phyloP scores from a whole-genome alignment of 441 rosid genomes.

The Populus trichocarpa region DNA sequence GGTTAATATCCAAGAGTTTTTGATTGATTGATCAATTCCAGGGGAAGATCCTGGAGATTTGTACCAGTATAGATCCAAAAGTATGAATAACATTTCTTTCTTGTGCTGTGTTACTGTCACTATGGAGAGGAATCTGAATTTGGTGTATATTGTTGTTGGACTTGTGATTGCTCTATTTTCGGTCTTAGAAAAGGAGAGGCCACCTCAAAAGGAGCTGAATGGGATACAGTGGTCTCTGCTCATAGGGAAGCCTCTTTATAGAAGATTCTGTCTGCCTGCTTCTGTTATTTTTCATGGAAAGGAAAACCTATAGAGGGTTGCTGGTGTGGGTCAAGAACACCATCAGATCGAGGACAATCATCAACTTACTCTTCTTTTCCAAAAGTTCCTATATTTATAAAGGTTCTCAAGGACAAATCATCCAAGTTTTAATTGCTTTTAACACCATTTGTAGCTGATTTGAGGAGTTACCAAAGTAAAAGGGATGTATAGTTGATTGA shows the following conservation, averaged over 20 bases:
- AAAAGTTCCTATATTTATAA: not conserved
- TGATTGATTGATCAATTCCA: not conserved
- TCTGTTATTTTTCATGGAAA: not conserved
- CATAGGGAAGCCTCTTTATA: not conserved
- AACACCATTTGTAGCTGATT: not conserved
- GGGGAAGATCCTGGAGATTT: not conserved
- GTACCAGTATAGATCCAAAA: not conserved
- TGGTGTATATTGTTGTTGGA: not conserved
- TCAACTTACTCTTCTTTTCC: not conserved
- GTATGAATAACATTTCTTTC: not conserved
- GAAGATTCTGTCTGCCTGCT: not conserved
- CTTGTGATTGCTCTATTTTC: not conserved
- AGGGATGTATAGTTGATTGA: not conserved
- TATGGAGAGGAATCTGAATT: not conserved
- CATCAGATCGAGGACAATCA: not conserved
- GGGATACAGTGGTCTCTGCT: not conserved
- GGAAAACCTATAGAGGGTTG: not conserved
- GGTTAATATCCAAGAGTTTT: not conserved
- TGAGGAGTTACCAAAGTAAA: not conserved
- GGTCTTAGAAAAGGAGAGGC: not conserved
- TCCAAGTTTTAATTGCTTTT: not conserved
- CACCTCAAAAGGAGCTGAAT: not conserved
- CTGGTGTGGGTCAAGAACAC: not conserved
- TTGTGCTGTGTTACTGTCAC: not conserved
- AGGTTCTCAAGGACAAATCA: not conserved